Conservation (phyloP, 768 basidiomycete genomes). For the Naematelia encephala region DNA sequence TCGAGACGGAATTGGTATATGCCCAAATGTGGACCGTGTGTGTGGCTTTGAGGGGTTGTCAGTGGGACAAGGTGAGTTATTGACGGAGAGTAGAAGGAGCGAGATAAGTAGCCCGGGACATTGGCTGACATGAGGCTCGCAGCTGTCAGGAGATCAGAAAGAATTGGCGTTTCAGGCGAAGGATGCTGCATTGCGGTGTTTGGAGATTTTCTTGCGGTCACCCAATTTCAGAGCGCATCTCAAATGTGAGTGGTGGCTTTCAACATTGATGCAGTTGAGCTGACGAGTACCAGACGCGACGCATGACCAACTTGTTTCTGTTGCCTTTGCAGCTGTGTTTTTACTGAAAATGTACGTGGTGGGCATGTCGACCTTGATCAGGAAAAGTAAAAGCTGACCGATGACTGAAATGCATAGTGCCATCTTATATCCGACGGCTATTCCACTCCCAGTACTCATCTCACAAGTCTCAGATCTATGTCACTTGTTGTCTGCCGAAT, state of each 20-base stretch:
- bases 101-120: neutral
- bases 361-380: neutral
- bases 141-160: constrained; percentile 86
- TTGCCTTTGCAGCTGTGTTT: constrained; percentile 86
- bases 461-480: constrained; percentile 86
- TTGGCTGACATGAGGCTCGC: too few species aligned
- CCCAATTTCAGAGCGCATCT: constrained; percentile 37
- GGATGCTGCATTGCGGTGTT: constrained; percentile 80
- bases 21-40: constrained; percentile 94
- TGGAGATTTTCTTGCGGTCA: constrained; percentile 74
- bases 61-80: constrained; percentile 71
- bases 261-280: neutral
- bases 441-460: constrained; percentile 72
- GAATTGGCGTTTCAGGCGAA: constrained; percentile 94
- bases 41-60: constrained; percentile 81
- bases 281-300: constrained; percentile 70
- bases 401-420: too few species aligned
- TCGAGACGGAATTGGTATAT: constrained; percentile 83
- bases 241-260: constrained; percentile 22
- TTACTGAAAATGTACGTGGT: constrained; percentile 70
- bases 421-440: constrained; percentile 79
- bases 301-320: constrained; percentile 86
- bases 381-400: constrained; percentile 1
- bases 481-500: constrained; percentile 75
- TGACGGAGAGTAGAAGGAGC: neutral